Evolutionary conservation across 2,329 filamentous ascomycete species (phyloP), one percentile per base, ranked within the genome.

Genomic region (Parastagonospora nodorum): DNA sequence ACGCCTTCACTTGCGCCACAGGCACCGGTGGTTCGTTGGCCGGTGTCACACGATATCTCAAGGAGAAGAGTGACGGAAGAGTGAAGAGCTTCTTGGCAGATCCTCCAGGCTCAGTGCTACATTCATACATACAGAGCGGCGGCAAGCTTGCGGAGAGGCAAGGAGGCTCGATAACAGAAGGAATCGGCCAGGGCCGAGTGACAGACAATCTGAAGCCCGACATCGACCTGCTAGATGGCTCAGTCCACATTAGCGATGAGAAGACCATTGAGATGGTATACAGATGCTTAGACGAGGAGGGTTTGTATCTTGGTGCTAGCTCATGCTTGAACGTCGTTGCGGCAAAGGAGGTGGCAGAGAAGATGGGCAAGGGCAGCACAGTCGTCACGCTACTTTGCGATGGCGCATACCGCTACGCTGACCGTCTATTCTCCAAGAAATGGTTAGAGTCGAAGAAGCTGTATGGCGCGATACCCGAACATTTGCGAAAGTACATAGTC

Each of bases 211-310:
- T 99, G 58, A 80, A 85, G 75, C 89, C 89, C 4, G 94, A 99
- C 67, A 83, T 99, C 50, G 88, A 82, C 53, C 80, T 96, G 38
- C 69, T 97, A 12, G 94, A 97, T 75, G 92, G 88, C 51, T 90
- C 91, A 31, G 69, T 99, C 66, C 82, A 87, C 71, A 91, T 99
- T 62, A 83, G 85, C 54, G 94, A 99, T 71, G 92, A 94, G 78
- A 92, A 96, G 84, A 95, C 87, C 67, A 93, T 99, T 63, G 90
- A 90, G 76, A 97, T 97, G 94, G 91, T 99, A 38, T 99, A 97
- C 78, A 82, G 93, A 58, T 96, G 93, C 70, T 80, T 99, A 57
- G 92, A 97, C 67, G 92, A 97, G 76, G 94, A 99, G 73, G 94
- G 94, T 2, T 77, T 99, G 44, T 99, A 99, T 74, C 82, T 99